A percentile compares a stretch with the other conserved stretches of the same genome.
Evolutionary conservation across 2,329 filamentous ascomycete species (phyloP).

Genomic region (Albophoma yamanashiensis): DNA sequence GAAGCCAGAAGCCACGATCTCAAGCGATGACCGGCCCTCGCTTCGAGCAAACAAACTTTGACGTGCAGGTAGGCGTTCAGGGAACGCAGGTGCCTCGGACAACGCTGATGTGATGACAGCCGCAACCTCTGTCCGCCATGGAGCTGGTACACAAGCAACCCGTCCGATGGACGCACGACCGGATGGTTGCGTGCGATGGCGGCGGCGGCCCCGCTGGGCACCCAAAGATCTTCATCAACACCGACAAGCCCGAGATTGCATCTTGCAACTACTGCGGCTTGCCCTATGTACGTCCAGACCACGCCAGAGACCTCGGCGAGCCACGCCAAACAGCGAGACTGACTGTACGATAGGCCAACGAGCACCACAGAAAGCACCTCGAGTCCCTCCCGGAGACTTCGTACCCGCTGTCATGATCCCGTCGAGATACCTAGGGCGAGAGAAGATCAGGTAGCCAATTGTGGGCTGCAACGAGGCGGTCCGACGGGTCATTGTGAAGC

Average conservation of each 20-base stretch:
- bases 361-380: slow-evolving; percentile 76
- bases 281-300: slow-evolving; percentile 64
- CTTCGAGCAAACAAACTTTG: slow-evolving; percentile 96
- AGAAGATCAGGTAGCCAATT: not conserved
- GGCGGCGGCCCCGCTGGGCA: slow-evolving; percentile 86
- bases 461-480: not conserved
- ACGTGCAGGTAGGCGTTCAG: slow-evolving; percentile 60
- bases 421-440: not conserved
- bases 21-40: slow-evolving; percentile 86
- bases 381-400: slow-evolving; percentile 71
- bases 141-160: slow-evolving; percentile 94
- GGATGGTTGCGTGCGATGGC: slow-evolving; percentile 78
- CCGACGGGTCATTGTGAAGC: not conserved
- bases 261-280: slow-evolving; percentile 87
- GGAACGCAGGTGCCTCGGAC: not conserved
- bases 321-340: not conserved
- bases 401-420: slow-evolving; percentile 58
- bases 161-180: slow-evolving; percentile 80
- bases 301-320: not conserved
- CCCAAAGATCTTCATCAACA: slow-evolving; percentile 93
- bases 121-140: slow-evolving; percentile 80
- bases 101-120: slow-evolving; percentile 41
- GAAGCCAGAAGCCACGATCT: slow-evolving; percentile 71
- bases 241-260: slow-evolving; percentile 90
- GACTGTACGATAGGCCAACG: slow-evolving; percentile 57